Evolutionary conservation across 306 rosid species (phyloP), one percentile per base, ranked within the genome.

Genomic region (Crataegus laevigata): DNA sequence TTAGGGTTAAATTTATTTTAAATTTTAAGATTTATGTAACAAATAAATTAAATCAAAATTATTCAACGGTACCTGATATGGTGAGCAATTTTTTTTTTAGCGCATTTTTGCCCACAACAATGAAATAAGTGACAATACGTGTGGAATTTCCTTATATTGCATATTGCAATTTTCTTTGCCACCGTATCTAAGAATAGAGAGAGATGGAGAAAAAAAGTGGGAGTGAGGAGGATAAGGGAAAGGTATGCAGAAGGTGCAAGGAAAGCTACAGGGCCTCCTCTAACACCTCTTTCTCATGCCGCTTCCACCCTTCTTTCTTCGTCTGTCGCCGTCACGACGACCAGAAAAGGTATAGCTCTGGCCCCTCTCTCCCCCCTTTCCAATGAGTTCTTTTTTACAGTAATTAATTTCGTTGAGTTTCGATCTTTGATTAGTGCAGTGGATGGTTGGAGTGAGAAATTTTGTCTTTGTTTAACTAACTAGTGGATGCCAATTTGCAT

Each of bases 311-410:
- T 82, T 88, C 97, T 36, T 83, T 93, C 86, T 93, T 93, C 68
- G 96, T 91, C 60, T 93, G 98, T 82, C 97, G 97, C 85, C 97
- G 97, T 51, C 98, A 93, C 83, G 98, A 93, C 52, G 97, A 91
- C 24, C 97, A 93, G 59, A 93, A 85, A 77, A 88, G 98, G 98
- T 91, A 12, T 70, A 9, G 5, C 28, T 52, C 32, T 28, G 43
- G 8, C 43, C 65, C 32, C 30, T n/a, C 21, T 34, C 67, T 72
- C 52, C 71, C 75, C 18, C 40, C 42, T 5, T 43, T 58, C 63
- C 63, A 58, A 22, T 57, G 14, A 24, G 38, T 66, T 40, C 7
- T 13, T 8, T 54, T 54, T 58, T 22, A 24, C 8, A 0, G 28
- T 24, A 24, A 58, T 4, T 43, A 43, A 43, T 24, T 58, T 28